These are phyloP conservation scores for Boletus coccyginus DNA, from an alignment of 768 basidiomycete species.

Conservation along the genomic window DNA sequence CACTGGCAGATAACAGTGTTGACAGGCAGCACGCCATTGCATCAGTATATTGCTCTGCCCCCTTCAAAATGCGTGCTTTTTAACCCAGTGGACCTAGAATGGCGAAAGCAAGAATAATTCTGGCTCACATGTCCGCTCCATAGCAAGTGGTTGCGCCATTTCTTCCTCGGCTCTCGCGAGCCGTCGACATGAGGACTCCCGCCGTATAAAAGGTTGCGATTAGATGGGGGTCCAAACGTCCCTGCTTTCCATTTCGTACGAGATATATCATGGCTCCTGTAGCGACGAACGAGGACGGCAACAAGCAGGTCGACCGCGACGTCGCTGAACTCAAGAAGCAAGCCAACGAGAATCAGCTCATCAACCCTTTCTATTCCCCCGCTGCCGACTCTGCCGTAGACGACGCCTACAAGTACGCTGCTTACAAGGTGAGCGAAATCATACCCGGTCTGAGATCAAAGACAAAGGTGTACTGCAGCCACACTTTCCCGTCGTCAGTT, in stretches of 20 bases:
- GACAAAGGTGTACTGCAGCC: conserved; percentile 42
- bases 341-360: conserved; percentile 23
- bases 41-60: background rate
- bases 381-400: conserved; percentile 49
- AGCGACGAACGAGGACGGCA: conserved; percentile 38
- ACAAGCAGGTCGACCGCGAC: conserved; percentile 18
- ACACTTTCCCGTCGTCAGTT: conserved; percentile 57
- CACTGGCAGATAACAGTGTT: background rate
- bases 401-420: conserved; percentile 48
- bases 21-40: background rate
- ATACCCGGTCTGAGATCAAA: background rate
- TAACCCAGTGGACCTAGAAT: conserved; percentile 1
- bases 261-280: conserved; percentile 46
- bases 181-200: background rate
- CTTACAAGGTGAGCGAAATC: conserved; percentile 50
- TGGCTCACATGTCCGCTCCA: conserved; percentile 11
- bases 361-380: conserved; percentile 73
- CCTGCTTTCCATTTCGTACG: background rate
- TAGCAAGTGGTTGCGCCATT: conserved; percentile 20
- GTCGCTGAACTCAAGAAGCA: conserved; percentile 25
- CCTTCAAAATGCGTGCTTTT: background rate
- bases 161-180: conserved; percentile 8
- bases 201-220: conserved; percentile 16
- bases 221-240: background rate
- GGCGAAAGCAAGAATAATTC: conserved; percentile 11